Base-by-base conservation (phyloP, 257 asterid species). In the Nicotiana sylvestris region DNA sequence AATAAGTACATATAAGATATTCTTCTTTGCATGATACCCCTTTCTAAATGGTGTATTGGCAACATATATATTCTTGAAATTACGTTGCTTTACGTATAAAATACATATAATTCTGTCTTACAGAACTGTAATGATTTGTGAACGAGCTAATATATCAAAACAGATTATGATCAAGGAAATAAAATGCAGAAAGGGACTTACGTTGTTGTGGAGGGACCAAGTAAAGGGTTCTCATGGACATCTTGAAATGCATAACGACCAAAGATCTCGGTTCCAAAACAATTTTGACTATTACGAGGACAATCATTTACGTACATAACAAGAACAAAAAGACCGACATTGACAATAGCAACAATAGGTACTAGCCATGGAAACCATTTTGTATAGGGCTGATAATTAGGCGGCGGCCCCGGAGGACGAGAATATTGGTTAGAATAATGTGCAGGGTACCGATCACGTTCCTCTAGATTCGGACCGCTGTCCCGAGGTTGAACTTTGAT, bases 141-240 rank as follows among this genome's bases (percentile, higher is more conserved):
- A 21, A 21, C 21, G 21, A 21, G 21, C 21, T 21, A 21, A 21
- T 21, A 70, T 43, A 2, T 69, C n/a, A 0, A 43, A 72, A 76
- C 11, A 27, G 8, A 27, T 25, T 12, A 4, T 27, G 9, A 70
- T 70, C 5, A 51, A 15, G 10, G 4, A 17, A 17, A 37, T 35
- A 18, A 33, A 82, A 12, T 55, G 77, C 3, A 17, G 29, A 66
- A 13, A 1, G 65, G 27, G 32, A 86, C 91, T 82, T 51, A 91
- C 96, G 98, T 96, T 66, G 83, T 32, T 17, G 98, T 89, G 27
- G 98, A 90, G 82, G 98, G 98, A 65, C 99, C 99, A 68, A 96
- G 99, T 92, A 94, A 79, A 8, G 98, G 99, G 67, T 96, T 96
- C 86, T 91, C 97, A 70, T 80, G 90, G 86, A 89, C 85, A 89